Conservation (phyloP, 2,329 filamentous ascomycete genomes). For the Colletotrichum higginsianum region DNA sequence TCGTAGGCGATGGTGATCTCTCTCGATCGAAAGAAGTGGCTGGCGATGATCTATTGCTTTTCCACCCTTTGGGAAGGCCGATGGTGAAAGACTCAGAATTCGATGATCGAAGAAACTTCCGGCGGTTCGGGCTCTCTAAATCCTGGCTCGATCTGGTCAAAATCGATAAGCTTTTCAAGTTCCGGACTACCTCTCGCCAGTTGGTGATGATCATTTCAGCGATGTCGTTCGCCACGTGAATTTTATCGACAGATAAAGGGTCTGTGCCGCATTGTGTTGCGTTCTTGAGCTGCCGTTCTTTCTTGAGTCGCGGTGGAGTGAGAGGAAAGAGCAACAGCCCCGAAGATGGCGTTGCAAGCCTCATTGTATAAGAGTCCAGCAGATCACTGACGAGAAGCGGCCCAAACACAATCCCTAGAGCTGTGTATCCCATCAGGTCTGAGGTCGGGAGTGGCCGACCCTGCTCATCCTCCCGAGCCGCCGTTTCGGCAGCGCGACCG, state of each 20-base stretch:
- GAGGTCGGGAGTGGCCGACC: slow-evolving; percentile 68
- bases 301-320: slow-evolving; percentile 60
- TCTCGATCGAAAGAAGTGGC: slow-evolving; percentile 44
- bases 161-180: slow-evolving; percentile 67
- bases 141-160: slow-evolving; percentile 46
- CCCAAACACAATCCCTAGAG: slow-evolving; percentile 76
- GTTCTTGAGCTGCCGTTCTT: slow-evolving; percentile 54
- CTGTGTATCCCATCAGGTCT: slow-evolving; percentile 75
- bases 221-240: slow-evolving; percentile 71
- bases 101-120: slow-evolving; percentile 54
- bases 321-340: slow-evolving; percentile 61
- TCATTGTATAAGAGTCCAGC: slow-evolving; percentile 66
- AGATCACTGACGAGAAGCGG: slow-evolving; percentile 74
- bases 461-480: slow-evolving; percentile 65
- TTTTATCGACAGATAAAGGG: slow-evolving; percentile 65
- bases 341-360: slow-evolving; percentile 56
- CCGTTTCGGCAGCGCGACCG: slow-evolving; percentile 69
- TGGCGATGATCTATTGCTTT: slow-evolving; percentile 43
- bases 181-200: slow-evolving; percentile 75
- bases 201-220: slow-evolving; percentile 77
- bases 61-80: slow-evolving; percentile 56
- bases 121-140: slow-evolving; percentile 32
- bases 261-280: slow-evolving; percentile 43
- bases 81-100: slow-evolving; percentile 58
- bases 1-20: slow-evolving; percentile 56